These are phyloP conservation scores for Alternaria hordeiaustralica DNA, from an alignment of 2,329 filamentous ascomycete species.

Conservation along the genomic window DNA sequence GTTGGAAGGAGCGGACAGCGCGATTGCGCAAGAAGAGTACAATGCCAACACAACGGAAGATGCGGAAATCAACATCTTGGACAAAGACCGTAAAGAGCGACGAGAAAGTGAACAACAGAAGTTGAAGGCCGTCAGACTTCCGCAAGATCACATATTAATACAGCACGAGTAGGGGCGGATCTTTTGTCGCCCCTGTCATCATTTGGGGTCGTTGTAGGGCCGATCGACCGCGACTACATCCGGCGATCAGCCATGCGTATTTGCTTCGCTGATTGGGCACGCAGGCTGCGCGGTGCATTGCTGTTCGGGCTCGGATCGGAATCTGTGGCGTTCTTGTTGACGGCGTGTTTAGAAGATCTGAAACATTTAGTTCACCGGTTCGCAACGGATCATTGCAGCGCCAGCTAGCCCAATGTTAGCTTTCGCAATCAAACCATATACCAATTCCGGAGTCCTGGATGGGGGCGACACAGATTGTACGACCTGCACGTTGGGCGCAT, in stretches of 20 bases:
- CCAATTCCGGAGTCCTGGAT: neutral
- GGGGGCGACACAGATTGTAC: neutral
- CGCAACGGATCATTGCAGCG: neutral
- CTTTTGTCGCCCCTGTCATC: neutral
- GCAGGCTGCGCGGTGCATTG: neutral
- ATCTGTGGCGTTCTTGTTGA: conserved; percentile 2
- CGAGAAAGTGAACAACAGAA: neutral
- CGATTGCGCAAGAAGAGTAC: conserved; percentile 4
- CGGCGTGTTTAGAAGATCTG: neutral
- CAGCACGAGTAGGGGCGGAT: neutral
- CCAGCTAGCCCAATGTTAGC: neutral
- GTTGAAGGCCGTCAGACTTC: neutral
- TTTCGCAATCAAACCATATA: neutral
- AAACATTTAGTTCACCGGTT: neutral
- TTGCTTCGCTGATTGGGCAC: neutral
- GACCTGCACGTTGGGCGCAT: neutral
- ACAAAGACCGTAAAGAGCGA: neutral
- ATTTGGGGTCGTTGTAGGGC: neutral
- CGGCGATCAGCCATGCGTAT: conserved; percentile 2
- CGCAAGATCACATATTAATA: neutral
- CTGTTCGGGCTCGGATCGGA: neutral
- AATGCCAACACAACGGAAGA: conserved; percentile 1
- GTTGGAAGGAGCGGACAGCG: conserved; percentile 2
- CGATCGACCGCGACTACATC: neutral
- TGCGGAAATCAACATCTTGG: conserved; percentile 1